These are phyloP conservation scores for Lodderomyces jiufengensis DNA, from an alignment of 1,139 yeast genomes.

Conservation along the genomic window DNA sequence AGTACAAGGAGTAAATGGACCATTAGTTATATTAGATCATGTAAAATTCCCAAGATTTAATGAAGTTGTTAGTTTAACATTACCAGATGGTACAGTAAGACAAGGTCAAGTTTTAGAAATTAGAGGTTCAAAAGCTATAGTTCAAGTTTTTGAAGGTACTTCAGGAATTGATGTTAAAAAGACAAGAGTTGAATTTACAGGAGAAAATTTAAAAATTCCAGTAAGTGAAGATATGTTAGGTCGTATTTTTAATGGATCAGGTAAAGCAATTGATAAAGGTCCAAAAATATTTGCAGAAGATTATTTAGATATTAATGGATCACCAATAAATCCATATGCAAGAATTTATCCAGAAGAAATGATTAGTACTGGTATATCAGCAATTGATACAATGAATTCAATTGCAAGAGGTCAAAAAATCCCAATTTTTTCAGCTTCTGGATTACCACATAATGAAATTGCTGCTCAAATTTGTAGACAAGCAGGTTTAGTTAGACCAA, in stretches of 20 bases:
- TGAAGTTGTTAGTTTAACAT: conserved; percentile 92
- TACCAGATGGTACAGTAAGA: conserved; percentile 91
- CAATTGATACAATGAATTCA: conserved; percentile 98
- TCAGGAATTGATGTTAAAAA: conserved; percentile 97
- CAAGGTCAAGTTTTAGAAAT: conserved; percentile 99
- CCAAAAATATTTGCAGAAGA: conserved; percentile 98
- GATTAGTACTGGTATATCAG: conserved; percentile 98
- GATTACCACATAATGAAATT: conserved; percentile 98
- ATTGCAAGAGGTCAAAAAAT: conserved; percentile 99
- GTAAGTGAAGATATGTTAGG: conserved; percentile 98
- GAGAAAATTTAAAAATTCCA: conserved; percentile 86
- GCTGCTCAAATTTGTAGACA: conserved; percentile 99
- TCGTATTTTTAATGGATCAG: conserved; percentile 97
- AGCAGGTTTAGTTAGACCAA: conserved; percentile 98
- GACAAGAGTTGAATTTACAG: conserved; percentile 95
- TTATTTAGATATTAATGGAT: conserved; percentile 95
- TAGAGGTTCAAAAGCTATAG: conserved; percentile 94
- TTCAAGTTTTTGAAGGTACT: conserved; percentile 98
- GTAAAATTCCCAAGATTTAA: conserved; percentile 95
- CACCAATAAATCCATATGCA: conserved; percentile 96
- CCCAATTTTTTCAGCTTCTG: conserved; percentile 98
- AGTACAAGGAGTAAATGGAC: conserved; percentile 97
- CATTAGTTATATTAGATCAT: conserved; percentile 90
- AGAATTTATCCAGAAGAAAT: conserved; percentile 99
- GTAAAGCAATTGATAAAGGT: conserved; percentile 97